phyloP scores from a whole-genome alignment of 2,329 filamentous ascomycete genomes.

The Chalaropsis ovoidea region DNA sequence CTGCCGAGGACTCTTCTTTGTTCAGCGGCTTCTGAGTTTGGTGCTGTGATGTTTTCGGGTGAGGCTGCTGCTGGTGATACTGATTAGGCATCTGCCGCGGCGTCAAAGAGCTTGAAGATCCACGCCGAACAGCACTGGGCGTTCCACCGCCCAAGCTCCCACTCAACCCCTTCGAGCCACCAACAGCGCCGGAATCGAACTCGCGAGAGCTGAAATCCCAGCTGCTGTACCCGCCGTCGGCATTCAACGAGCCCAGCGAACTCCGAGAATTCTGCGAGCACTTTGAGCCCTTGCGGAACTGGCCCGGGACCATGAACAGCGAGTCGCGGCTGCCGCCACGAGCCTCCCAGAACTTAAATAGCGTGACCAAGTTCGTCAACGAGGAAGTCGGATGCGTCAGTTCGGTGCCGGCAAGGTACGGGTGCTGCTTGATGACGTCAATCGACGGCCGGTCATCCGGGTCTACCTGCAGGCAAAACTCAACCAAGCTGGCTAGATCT shows the following conservation, averaged over 20 bases:
- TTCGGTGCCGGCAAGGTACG: conserved; percentile 55
- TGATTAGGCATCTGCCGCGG: neutral
- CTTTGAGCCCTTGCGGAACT: conserved; percentile 18
- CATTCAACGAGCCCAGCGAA: conserved; percentile 40
- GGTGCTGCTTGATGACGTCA: conserved; percentile 57
- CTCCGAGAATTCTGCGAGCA: conserved; percentile 33
- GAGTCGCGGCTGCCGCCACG: conserved; percentile 60
- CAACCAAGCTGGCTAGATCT: conserved; percentile 57
- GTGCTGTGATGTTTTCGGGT: neutral
- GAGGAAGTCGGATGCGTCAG: conserved; percentile 53
- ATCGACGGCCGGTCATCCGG: conserved; percentile 59
- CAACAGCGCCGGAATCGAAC: neutral
- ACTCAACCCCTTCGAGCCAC: neutral
- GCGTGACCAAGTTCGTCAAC: conserved; percentile 56
- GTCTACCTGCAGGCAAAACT: conserved; percentile 62
- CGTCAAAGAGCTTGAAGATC: conserved; percentile 1
- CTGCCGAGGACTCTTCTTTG: neutral
- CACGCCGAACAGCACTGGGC: neutral
- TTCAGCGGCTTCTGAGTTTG: neutral
- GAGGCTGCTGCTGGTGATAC: neutral
- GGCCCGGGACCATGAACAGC: conserved; percentile 37
- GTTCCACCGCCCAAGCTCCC: neutral
- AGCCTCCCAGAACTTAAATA: conserved; percentile 66
- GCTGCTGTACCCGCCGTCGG: conserved; percentile 15
- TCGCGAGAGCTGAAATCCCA: conserved; percentile 23